Percentiles rank a stretch among this genome's conserved stretches.
Evolutionary conservation across 2,329 filamentous ascomycete genomes (phyloP).

Genomic region (Akanthomyces lecanii): DNA sequence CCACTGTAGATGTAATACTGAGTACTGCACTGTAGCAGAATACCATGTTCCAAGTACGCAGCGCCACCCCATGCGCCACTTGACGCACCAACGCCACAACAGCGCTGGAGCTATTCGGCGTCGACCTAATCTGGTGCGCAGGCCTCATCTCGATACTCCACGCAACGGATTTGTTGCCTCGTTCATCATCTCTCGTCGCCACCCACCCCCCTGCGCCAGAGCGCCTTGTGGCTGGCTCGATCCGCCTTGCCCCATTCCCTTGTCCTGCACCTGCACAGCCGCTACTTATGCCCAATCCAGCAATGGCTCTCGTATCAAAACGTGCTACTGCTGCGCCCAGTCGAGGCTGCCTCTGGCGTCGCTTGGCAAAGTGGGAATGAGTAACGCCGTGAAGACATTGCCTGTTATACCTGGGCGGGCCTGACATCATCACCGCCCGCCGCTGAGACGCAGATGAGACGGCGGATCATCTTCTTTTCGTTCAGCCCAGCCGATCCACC

Average conservation of each 20-base stretch:
- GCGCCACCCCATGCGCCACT: neutral
- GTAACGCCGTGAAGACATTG: neutral
- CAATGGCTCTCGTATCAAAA: neutral
- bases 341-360: neutral
- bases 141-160: neutral
- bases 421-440: neutral
- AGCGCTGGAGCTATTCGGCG: neutral
- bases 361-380: neutral
- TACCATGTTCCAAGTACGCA: neutral
- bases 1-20: no score
- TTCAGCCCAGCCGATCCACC: neutral
- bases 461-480: neutral
- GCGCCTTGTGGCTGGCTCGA: neutral
- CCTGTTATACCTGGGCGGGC: neutral
- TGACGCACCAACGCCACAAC: neutral
- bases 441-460: neutral
- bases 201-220: no score
- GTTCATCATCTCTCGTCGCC: neutral
- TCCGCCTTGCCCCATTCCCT: neutral
- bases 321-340: neutral
- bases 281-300: neutral
- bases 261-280: no score
- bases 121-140: neutral
- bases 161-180: neutral
- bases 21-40: no score